Percentiles rank a stretch among this genome's conserved stretches.
Evolutionary conservation across 306 rosid species (phyloP).

Genomic region (Trichosanthes truncata): DNA sequence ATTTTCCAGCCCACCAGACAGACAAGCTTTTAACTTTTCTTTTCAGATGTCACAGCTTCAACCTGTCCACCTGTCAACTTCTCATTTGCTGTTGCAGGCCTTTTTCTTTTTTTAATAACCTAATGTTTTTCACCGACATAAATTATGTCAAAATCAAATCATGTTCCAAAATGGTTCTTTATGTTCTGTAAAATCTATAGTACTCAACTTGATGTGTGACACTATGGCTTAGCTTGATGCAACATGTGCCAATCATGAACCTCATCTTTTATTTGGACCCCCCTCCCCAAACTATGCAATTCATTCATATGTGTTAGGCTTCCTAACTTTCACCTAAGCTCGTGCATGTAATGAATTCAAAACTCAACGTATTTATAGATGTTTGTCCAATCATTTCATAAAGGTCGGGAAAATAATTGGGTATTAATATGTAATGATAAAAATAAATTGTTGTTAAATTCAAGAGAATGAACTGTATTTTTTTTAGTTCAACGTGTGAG

Average conservation of each 20-base stretch:
- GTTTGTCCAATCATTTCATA: neutral
- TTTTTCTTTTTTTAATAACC: neutral
- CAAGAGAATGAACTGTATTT: neutral
- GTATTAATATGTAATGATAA: neutral
- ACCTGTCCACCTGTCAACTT: neutral
- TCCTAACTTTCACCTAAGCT: neutral
- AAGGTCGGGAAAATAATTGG: neutral
- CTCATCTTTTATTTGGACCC: neutral
- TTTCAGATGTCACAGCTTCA: neutral
- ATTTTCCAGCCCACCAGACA: neutral
- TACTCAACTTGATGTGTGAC: neutral
- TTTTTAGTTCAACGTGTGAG: too few relatives aligned
- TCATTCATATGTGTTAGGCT: neutral
- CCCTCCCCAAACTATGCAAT: neutral
- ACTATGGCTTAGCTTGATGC: neutral
- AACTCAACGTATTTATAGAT: neutral
- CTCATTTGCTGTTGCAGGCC: neutral
- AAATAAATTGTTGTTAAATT: neutral
- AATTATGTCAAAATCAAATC: neutral
- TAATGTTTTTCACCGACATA: neutral
- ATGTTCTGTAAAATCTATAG: neutral
- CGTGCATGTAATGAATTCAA: neutral
- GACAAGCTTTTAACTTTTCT: neutral
- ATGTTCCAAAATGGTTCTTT: neutral
- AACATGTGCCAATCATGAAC: conserved; percentile 2